These are phyloP conservation scores for Cyathus striatus DNA, from an alignment of 768 basidiomycete genomes.

Conservation along the genomic window DNA sequence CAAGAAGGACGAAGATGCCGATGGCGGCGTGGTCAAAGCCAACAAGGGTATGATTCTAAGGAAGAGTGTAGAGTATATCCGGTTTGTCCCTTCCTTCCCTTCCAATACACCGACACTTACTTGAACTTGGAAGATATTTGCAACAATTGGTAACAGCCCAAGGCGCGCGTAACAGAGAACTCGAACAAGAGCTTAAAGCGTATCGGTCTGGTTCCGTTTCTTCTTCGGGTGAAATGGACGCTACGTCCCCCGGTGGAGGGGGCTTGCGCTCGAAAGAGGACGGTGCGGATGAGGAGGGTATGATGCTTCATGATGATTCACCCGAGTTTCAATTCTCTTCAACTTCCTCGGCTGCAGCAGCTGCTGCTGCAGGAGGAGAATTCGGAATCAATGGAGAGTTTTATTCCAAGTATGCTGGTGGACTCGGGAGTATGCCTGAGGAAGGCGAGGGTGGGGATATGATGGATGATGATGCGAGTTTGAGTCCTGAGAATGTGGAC, in stretches of 20 bases:
- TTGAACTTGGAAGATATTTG: slow-evolving; percentile 47
- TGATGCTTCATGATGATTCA: slow-evolving; percentile 17
- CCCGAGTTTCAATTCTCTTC: no score
- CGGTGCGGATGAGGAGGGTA: slow-evolving; percentile 8
- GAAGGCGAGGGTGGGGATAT: slow-evolving; percentile 12
- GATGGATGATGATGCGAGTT: slow-evolving; percentile 15
- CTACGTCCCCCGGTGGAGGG: neutral
- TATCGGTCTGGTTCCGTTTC: slow-evolving; percentile 26
- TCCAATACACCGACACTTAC: neutral
- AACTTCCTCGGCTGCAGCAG: no score
- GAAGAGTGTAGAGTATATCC: slow-evolving; percentile 75
- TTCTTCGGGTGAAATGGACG: slow-evolving; percentile 5
- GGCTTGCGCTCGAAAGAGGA: neutral
- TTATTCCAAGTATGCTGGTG: no score
- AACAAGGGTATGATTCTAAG: slow-evolving; percentile 93
- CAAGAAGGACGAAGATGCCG: slow-evolving; percentile 15
- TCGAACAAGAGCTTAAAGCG: slow-evolving; percentile 64
- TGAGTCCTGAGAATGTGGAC: slow-evolving; percentile 3
- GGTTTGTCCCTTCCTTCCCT: slow-evolving; percentile 17
- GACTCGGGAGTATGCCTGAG: no score
- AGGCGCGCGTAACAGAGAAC: slow-evolving; percentile 70
- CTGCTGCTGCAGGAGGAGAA: no score
- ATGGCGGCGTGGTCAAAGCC: slow-evolving; percentile 63
- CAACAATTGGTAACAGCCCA: slow-evolving; percentile 83
- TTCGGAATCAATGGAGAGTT: slow-evolving; percentile 8